Evolutionary conservation across 177 flowering plant genomes (phyloP).

Genomic region (Vitis hybrid): DNA sequence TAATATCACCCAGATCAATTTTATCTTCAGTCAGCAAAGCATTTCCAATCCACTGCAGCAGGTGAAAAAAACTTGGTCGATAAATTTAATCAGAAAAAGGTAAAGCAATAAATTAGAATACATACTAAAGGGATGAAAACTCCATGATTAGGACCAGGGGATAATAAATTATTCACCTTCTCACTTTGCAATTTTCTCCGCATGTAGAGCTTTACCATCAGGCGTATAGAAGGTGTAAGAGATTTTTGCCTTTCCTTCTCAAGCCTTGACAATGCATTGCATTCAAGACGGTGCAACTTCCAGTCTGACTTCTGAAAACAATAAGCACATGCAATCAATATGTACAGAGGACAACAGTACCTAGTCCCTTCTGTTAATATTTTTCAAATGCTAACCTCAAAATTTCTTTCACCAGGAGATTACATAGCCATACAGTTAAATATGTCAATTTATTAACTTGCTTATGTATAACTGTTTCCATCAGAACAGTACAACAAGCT

Average conservation of each 20-base stretch:
- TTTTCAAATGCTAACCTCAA: too few species aligned
- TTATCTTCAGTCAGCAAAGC: too few species aligned
- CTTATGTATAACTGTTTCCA: too few species aligned
- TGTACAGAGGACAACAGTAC: background rate
- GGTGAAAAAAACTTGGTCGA: background rate
- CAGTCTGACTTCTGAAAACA: constrained; percentile 80
- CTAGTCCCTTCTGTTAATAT: background rate
- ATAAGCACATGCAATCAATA: background rate
- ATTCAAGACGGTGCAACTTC: constrained; percentile 89
- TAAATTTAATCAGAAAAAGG: constrained; percentile 1
- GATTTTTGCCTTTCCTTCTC: constrained; percentile 55
- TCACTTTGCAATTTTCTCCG: constrained; percentile 71
- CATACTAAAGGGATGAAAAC: background rate
- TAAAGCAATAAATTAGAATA: background rate
- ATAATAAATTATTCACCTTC: constrained; percentile 41
- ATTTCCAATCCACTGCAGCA: too few species aligned
- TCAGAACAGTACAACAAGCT: too few species aligned
- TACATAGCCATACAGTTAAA: too few species aligned
- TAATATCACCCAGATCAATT: too few species aligned
- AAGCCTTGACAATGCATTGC: constrained; percentile 59
- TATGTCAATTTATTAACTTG: too few species aligned
- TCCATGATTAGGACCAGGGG: background rate
- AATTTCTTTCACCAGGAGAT: too few species aligned
- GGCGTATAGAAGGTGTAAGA: constrained; percentile 79
- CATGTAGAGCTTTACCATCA: constrained; percentile 81